Conservation (phyloP, 139 green algal species). For the Volvox reticuliferus region DNA sequence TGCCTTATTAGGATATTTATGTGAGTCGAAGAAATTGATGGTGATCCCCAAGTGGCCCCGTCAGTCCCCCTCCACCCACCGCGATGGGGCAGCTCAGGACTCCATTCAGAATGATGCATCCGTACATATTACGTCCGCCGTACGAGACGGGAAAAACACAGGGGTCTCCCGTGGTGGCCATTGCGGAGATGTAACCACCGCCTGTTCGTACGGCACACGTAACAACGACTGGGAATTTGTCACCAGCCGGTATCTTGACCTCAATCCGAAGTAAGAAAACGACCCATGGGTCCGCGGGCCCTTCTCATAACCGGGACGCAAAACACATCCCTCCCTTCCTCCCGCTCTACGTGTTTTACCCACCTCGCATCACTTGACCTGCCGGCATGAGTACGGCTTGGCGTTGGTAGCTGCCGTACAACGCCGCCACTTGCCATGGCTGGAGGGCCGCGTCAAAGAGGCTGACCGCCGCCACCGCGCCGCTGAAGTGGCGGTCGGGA, state of each 20-base stretch:
- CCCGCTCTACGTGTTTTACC: neutral
- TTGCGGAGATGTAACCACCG: slow-evolving; percentile 21
- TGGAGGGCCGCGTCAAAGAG: slow-evolving; percentile 53
- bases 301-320: too few species aligned
- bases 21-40: too few species aligned
- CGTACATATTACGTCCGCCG: slow-evolving; percentile 32
- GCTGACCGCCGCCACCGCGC: slow-evolving; percentile 48
- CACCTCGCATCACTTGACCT: slow-evolving; percentile 24
- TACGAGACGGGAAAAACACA: slow-evolving; percentile 37
- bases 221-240: too few species aligned
- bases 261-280: too few species aligned
- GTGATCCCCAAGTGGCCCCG: too few species aligned
- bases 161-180: neutral
- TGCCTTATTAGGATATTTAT: too few species aligned
- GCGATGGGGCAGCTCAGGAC: slow-evolving; percentile 22
- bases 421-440: slow-evolving; percentile 35
- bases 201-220: too few species aligned
- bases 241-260: too few species aligned
- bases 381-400: slow-evolving; percentile 34
- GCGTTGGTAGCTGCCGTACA: slow-evolving; percentile 42
- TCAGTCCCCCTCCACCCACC: neutral
- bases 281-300: too few species aligned
- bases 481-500: slow-evolving; percentile 52
- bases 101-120: slow-evolving; percentile 11
- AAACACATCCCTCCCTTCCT: neutral